These are phyloP conservation scores for Epichloe bromicola DNA, from an alignment of 2,329 filamentous ascomycete species.

Conservation along the genomic window DNA sequence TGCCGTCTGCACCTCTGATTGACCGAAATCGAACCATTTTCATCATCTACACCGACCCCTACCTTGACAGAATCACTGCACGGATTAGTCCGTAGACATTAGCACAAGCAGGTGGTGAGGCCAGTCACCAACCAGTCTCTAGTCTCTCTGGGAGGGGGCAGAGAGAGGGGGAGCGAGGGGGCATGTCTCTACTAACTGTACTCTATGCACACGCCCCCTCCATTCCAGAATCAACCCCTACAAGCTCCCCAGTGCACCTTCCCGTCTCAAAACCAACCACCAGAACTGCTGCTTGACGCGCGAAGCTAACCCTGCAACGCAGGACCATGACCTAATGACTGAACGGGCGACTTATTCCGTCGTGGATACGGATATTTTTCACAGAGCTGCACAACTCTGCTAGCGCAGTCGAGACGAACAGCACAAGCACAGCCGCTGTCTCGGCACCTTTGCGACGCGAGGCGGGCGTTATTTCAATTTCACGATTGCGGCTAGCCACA, in stretches of 20 bases:
- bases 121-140: too few species aligned
- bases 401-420: background rate
- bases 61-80: too few species aligned
- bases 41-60: too few species aligned
- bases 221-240: background rate
- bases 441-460: background rate
- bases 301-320: background rate
- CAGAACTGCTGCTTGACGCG: too few species aligned
- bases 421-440: background rate
- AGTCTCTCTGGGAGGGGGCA: too few species aligned
- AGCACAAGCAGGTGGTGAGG: too few species aligned
- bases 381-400: background rate
- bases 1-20: too few species aligned
- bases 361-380: background rate
- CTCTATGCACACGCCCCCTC: background rate
- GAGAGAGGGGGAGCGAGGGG: too few species aligned
- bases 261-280: background rate
- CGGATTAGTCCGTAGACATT: too few species aligned
- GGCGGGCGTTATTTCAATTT: background rate
- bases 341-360: background rate
- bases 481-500: constrained; percentile 1
- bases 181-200: background rate
- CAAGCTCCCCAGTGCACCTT: background rate
- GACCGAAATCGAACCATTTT: too few species aligned
- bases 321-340: background rate